A percentile compares a stretch with the other conserved stretches of the same genome.
These are phyloP conservation scores for Dactylellina drechsleri DNA, from an alignment of 2,329 filamentous ascomycete species.

Conservation along the genomic window DNA sequence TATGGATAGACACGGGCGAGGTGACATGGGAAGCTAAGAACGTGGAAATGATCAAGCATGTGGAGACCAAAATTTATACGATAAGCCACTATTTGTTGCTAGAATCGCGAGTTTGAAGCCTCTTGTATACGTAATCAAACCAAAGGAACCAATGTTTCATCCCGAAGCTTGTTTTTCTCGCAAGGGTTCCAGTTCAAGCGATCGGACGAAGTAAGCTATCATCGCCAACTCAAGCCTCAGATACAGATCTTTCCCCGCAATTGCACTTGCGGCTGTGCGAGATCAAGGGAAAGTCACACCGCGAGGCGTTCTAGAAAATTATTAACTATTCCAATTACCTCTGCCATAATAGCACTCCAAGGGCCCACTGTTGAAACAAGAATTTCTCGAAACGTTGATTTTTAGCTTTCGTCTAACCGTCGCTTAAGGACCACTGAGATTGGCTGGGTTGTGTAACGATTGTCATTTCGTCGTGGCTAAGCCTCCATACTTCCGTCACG, in stretches of 20 bases:
- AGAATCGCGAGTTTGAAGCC: background rate
- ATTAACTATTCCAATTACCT: background rate
- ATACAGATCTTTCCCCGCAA: background rate
- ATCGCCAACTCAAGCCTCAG: background rate
- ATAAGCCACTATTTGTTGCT: background rate
- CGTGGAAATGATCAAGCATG: no score
- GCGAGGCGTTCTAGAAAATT: slow-evolving; percentile 6
- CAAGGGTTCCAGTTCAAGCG: background rate
- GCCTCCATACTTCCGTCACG: slow-evolving; percentile 9
- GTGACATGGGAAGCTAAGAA: no score
- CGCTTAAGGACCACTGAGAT: slow-evolving; percentile 12
- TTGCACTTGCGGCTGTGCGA: slow-evolving; percentile 2
- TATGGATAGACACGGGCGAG: no score
- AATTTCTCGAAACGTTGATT: background rate
- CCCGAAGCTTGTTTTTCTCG: no score
- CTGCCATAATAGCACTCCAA: background rate
- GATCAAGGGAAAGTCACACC: background rate
- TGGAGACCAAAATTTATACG: background rate
- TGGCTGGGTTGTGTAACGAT: slow-evolving; percentile 10
- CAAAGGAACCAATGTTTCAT: no score
- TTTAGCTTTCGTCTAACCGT: slow-evolving; percentile 3
- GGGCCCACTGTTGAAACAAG: slow-evolving; percentile 15
- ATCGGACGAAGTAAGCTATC: slow-evolving; percentile 3
- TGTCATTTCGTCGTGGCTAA: slow-evolving; percentile 6
- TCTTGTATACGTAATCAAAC: slow-evolving; percentile 1